These are phyloP conservation scores for Suillus spraguei DNA, from an alignment of 768 basidiomycete genomes.

Conservation along the genomic window DNA sequence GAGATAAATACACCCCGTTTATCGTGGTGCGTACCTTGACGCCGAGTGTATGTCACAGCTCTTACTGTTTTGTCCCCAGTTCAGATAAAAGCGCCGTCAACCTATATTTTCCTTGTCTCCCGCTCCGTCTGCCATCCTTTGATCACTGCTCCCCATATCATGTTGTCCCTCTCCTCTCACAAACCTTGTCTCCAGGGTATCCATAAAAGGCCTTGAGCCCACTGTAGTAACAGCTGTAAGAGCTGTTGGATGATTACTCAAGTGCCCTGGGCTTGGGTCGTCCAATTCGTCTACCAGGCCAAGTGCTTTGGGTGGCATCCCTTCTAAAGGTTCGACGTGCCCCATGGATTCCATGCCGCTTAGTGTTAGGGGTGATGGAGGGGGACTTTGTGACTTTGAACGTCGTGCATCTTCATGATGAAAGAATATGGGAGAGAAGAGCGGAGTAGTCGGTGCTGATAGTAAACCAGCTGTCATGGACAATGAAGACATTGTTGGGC, in stretches of 20 bases:
- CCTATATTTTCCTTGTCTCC: conserved; percentile 63
- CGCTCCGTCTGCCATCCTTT: conserved; percentile 40
- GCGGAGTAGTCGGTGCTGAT: conserved; percentile 71
- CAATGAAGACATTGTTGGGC: conserved; percentile 33
- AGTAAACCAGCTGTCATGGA: conserved; percentile 48
- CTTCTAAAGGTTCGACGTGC: conserved; percentile 37
- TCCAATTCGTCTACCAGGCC: conserved; percentile 87
- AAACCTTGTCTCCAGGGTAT: conserved; percentile 64
- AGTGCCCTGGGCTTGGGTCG: conserved; percentile 80
- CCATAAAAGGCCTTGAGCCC: conserved; percentile 48
- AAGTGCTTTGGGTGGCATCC: conserved; percentile 49
- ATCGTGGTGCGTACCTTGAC: conserved; percentile 9
- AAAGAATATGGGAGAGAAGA: conserved; percentile 89
- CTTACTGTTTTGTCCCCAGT: conserved; percentile 5
- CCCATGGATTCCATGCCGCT: conserved; percentile 37
- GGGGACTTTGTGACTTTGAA: conserved; percentile 78
- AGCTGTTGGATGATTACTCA: conserved; percentile 79
- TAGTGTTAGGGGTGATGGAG: conserved; percentile 70
- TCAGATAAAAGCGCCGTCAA: conserved; percentile 26
- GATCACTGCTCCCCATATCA: conserved; percentile 32
- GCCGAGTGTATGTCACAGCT: conserved; percentile 7
- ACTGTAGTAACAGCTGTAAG: conserved; percentile 64
- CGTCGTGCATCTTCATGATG: conserved; percentile 81
- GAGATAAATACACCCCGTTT: conserved; percentile 5
- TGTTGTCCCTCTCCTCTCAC: conserved; percentile 48